Evolutionary conservation across 2,329 filamentous ascomycete species (phyloP), one percentile per base, ranked within the genome.

Genomic region (Diaporthe velutina): DNA sequence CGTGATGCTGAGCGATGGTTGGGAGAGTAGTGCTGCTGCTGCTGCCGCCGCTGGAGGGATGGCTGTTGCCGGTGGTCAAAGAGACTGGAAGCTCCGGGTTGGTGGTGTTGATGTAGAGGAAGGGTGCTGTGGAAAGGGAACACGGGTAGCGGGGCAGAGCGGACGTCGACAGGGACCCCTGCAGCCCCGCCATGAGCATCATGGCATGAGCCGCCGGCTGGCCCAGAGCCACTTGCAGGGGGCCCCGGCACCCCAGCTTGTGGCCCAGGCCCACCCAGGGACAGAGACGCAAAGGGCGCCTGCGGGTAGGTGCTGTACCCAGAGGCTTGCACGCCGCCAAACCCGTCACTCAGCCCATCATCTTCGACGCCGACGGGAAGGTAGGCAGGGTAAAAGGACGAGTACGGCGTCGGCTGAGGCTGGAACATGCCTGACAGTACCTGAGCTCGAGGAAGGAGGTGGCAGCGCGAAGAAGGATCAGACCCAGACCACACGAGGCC

Each of bases 341-440:
- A 55, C 33, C 38, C 50, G 52, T 57, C 30, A n/a, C 80, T 82
- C 79, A 87, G 79, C 78, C 84, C 85, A 83, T 86, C 86, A 78
- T 83, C 84, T 78, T 82, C 84, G 79, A 85, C n/a, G 30, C 54
- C 35, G 25, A 30, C 22, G 30, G 38, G 25, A 2, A 73, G 25
- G 50, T 73, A 76, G 38, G 61, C 30, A 28, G 60, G 48, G 55
- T 40, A 70, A 28, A 52, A 86, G 78, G 85, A 82, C 77, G 84
- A 81, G 77, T 86, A 88, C 73, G 88, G 85, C 71, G 86, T 87
- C 72, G 87, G 84, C 78, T 89, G 86, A 79, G 88, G 86, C 82
- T 89, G 86, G 83, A 89, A 90, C 88, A 90, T 90, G 82, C 83
- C 86, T 79, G 78, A 64, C 15, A 22, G 38, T 30, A 28, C 58